Percentiles rank a stretch among this genome's conserved stretches.
Conservation (phyloP, 1,139 yeast genomes). For the Zygosaccharomyces sapae region DNA sequence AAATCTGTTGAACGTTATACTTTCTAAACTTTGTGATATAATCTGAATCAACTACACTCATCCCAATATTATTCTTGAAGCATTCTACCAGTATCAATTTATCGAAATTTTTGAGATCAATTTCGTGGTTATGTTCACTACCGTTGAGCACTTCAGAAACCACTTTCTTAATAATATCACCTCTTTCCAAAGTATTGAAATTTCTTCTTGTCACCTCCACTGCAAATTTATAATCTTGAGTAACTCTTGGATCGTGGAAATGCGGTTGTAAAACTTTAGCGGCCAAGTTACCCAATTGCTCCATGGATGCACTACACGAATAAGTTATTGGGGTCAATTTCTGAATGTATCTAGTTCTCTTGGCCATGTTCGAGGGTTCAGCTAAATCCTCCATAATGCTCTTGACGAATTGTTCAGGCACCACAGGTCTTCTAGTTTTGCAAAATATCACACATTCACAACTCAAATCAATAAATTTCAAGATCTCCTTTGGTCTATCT, state of each 20-base stretch:
- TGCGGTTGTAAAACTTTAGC: constrained; percentile 58
- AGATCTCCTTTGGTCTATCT: constrained; percentile 44
- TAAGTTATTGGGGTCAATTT: constrained; percentile 73
- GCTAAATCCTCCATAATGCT: constrained; percentile 58
- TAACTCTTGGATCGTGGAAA: constrained; percentile 55
- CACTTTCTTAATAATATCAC: constrained; percentile 62
- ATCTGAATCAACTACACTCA: constrained; percentile 70
- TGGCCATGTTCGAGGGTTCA: constrained; percentile 41
- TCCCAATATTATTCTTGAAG: constrained; percentile 76
- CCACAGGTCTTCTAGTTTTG: constrained; percentile 71
- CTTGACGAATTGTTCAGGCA: constrained; percentile 67
- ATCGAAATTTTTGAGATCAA: constrained; percentile 77
- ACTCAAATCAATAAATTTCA: constrained; percentile 64
- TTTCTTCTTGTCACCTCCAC: constrained; percentile 76
- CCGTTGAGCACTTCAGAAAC: constrained; percentile 66
- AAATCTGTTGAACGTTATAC: constrained; percentile 60
- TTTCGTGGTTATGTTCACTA: constrained; percentile 61
- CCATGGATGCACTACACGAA: constrained; percentile 69
- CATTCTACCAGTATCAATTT: constrained; percentile 80
- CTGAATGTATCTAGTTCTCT: constrained; percentile 68
- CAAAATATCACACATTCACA: constrained; percentile 85
- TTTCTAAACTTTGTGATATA: constrained; percentile 45
- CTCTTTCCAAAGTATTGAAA: constrained; percentile 67
- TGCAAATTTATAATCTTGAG: constrained; percentile 60
- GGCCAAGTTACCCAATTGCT: constrained; percentile 59